Evolutionary conservation across 176 grass and related monocot species (phyloP), one percentile per base, ranked within the genome.

Genomic region (Themeda triandra): DNA sequence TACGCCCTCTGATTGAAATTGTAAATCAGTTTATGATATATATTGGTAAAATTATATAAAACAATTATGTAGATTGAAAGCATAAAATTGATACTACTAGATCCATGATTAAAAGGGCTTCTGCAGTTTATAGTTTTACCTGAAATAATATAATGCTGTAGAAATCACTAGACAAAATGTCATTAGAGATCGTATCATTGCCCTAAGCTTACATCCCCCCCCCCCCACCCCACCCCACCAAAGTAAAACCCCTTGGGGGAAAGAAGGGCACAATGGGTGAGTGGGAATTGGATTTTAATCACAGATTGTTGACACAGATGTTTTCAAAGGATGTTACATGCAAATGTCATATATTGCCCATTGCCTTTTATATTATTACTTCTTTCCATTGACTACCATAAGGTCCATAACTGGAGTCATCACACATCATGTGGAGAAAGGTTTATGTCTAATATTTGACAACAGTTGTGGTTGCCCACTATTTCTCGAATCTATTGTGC

Each of bases 341-440:
- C 48, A 45, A 80, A 58, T 70, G 54, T 1, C 8, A 53, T 80
- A 79, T 56, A 10, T 30, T 13, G 18, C 11, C 12, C 12, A 29
- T 28, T 82, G 14, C 19, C 40, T 24, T 59, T 84, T 35, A 80
- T 73, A 15, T 68, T 48, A 32, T 41, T 68, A 63, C 33, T 41
- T 64, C 53, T 70, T 63, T 19, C 42, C 19, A 32, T 45, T 36
- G 13, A 15, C 6, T 72, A n/a, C 53, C 42, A 68, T n/a, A n/a
- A n/a, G n/a, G n/a, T n/a, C n/a, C n/a, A n/a, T 74, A 80, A 84
- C 27, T 88, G 11, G 15, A 81, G n/a, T 46, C 42, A 36, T 19
- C 12, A 84, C 68, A 46, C 18, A 58, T 31, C 58, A 72, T n/a
- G 15, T 64, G 23, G 7, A 54, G 6, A 71, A n/a, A 46, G 64